phyloP scores from a whole-genome alignment of 495 filamentous ascomycete genomes.

The Penicillium taxi region DNA sequence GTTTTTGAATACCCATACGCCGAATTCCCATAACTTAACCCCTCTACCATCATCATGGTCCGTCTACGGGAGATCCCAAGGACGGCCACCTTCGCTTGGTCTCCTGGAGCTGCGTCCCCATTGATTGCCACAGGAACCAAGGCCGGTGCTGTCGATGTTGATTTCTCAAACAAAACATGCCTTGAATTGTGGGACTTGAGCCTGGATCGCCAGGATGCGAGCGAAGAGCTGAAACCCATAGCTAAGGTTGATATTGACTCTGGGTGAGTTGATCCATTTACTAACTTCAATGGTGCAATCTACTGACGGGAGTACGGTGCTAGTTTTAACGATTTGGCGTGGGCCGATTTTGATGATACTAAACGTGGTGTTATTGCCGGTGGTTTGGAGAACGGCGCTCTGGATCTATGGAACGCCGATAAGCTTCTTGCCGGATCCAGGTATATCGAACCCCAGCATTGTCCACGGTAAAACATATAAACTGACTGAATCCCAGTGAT shows the following conservation, averaged over 20 bases:
- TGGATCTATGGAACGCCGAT: constrained; percentile 91
- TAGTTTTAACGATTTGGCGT: constrained; percentile 96
- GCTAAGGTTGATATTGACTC: constrained; percentile 82
- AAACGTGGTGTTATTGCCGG: constrained; percentile 85
- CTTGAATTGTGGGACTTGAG: constrained; percentile 93
- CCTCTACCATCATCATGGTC: constrained; percentile 61
- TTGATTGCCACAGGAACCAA: constrained; percentile 91
- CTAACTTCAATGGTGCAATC: background rate
- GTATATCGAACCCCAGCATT: constrained; percentile 32
- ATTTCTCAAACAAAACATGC: constrained; percentile 95
- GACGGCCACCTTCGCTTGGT: constrained; percentile 97
- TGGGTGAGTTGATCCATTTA: constrained; percentile 48
- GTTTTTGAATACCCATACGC: constrained; percentile 12
- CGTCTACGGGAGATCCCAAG: constrained; percentile 89
- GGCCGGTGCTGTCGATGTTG: constrained; percentile 89
- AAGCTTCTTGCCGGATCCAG: constrained; percentile 62
- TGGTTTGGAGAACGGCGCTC: constrained; percentile 90
- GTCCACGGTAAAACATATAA: constrained; percentile 3
- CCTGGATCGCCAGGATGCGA: constrained; percentile 63
- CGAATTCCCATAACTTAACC: constrained; percentile 19
- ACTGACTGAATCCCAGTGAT: constrained; percentile 47
- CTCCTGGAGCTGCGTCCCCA: constrained; percentile 63
- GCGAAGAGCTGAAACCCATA: constrained; percentile 75
- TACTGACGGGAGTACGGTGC: constrained; percentile 8
- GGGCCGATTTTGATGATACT: constrained; percentile 71